phyloP scores from a whole-genome alignment of 176 grass and related monocot species.

The Bromus sterilis region DNA sequence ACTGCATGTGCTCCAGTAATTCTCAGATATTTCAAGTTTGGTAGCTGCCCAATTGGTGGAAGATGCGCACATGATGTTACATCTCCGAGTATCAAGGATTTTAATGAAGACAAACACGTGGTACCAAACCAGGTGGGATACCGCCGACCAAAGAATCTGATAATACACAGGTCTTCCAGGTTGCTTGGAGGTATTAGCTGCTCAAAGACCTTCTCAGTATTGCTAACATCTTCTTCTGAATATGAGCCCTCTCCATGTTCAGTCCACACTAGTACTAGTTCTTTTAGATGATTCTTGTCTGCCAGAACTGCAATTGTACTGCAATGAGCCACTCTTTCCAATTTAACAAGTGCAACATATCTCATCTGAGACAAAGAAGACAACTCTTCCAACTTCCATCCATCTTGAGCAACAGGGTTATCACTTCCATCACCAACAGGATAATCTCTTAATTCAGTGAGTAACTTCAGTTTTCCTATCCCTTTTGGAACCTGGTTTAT shows the following conservation, averaged over 20 bases:
- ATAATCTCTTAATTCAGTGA: not conserved
- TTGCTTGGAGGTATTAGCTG: not conserved
- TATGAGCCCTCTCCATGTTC: not conserved
- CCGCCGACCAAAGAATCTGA: not conserved
- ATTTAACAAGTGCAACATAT: not conserved
- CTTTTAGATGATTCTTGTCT: not conserved
- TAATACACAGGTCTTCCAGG: not conserved
- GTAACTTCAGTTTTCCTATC: not conserved
- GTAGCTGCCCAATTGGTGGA: conserved; percentile 10
- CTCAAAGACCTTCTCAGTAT: not conserved
- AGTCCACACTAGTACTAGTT: not conserved
- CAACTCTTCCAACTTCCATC: conserved; percentile 13
- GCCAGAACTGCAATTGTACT: not conserved
- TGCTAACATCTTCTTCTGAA: not conserved
- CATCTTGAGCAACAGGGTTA: not conserved
- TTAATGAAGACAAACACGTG: not conserved
- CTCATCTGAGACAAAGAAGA: not conserved
- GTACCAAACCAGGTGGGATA: not conserved
- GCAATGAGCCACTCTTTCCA: not conserved
- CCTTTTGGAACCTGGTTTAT: conserved; percentile 18
- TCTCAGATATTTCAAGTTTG: conserved; percentile 4
- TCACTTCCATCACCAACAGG: not conserved
- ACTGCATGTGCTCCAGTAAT: not conserved
- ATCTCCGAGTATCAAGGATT: accelerated
- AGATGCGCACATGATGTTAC: not conserved